Base-by-base conservation (phyloP, 1,139 yeast species). In the Geotrichum cucujoidarum region DNA sequence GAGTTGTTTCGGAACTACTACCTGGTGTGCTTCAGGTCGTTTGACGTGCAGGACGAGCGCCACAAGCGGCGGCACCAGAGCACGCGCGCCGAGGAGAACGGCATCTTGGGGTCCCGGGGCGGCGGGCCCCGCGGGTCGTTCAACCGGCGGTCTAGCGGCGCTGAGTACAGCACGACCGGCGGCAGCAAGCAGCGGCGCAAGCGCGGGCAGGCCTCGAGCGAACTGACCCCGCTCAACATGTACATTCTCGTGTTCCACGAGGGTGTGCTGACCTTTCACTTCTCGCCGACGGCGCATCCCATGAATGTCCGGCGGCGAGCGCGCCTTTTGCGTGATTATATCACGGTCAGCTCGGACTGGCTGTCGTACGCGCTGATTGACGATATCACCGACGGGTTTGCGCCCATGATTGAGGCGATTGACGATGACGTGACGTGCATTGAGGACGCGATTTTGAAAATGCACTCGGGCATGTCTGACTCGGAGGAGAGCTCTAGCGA, bases 301-400 rank as follows among this genome's bases (percentile, higher is more conserved):
- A 86, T 89, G 48, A 92, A 92, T 63, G 98, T 92, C 34, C 77
- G 98, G 59, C 77, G 97, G 63, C 79, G 98, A 61, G 95, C 95
- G 0, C 74, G 98, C 50, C 71, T 92, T 55, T 74, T 92, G 55
- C 77, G 84, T 54, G 98, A 92, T 63, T 92, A 90, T 61, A 73
- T 92, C 54, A 86, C 87, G 1, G 95, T 92, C 4, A 80, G 94
- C 1, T 81, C 97, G 0, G 98, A 92, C 66, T 92, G 98, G 98
- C 83, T 92, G 43, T 92, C 96, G 2, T 92, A 92, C 68, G 98
- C 98, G 0, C 72, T 92, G 55, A 89, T 92, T 61, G 98, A 92
- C 70, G 97, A 92, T 64, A 88, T 92, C 54, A 90, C 97, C 1
- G 98, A 92, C 71, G 94, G 95, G 0, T 92, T 88, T 73, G 97